These are phyloP conservation scores for Colletotrichum incanum DNA, from an alignment of 2,329 filamentous ascomycete species.

Conservation along the genomic window DNA sequence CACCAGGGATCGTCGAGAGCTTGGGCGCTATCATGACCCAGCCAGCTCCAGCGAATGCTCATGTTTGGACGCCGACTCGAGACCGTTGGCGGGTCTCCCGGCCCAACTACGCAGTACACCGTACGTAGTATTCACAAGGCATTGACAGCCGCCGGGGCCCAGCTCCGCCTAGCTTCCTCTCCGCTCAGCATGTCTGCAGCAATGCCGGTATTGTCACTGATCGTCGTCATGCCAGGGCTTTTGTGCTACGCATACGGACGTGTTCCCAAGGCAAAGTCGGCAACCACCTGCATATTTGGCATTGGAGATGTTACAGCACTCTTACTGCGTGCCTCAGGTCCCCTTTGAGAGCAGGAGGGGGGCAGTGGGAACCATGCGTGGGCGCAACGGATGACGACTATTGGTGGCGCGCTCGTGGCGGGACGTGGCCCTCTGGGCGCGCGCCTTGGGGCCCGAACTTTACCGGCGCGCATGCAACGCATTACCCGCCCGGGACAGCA, in stretches of 20 bases:
- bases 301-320: background rate
- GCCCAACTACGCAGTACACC: background rate
- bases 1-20: constrained; percentile 1
- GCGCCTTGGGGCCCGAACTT: constrained; percentile 37
- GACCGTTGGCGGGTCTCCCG: background rate
- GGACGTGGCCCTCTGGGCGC: constrained; percentile 15
- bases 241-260: background rate
- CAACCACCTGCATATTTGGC: background rate
- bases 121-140: background rate
- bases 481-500: constrained; percentile 5
- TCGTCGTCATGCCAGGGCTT: constrained; percentile 2
- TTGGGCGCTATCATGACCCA: background rate
- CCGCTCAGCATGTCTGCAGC: background rate
- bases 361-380: constrained; percentile 8
- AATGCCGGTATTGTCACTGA: background rate
- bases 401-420: constrained; percentile 27
- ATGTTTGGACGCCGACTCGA: background rate
- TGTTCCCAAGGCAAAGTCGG: background rate
- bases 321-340: background rate
- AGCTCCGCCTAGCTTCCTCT: background rate
- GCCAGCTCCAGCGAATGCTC: background rate
- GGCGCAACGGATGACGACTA: constrained; percentile 24
- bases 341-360: background rate
- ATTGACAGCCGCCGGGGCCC: constrained; percentile 4
- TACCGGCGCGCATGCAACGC: constrained; percentile 34